phyloP scores from a whole-genome alignment of 768 basidiomycete species.

The Kwoniella europaea region DNA sequence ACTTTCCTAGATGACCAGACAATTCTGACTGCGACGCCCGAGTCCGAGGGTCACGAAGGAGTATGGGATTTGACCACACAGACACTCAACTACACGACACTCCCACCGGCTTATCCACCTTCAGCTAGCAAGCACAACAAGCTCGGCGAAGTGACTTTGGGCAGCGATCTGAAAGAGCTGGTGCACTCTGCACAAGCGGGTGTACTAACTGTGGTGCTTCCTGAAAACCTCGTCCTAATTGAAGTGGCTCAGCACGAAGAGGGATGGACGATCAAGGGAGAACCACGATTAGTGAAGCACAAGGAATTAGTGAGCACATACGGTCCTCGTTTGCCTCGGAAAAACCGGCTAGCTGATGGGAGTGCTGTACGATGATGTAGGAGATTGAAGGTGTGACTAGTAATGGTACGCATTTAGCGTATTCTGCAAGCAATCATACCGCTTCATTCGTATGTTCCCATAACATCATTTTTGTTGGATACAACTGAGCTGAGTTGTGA shows the following conservation, averaged over 20 bases:
- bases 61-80: conserved; percentile 11
- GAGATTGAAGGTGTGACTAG: not conserved
- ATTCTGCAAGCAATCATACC: not conserved
- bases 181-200: conserved; percentile 7
- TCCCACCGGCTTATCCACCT: conserved; percentile 22
- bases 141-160: not conserved
- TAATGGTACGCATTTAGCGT: conserved; percentile 7
- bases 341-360: not conserved
- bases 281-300: not conserved
- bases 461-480: not conserved
- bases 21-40: conserved; percentile 16
- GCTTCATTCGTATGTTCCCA: not conserved
- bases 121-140: not conserved
- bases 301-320: not conserved
- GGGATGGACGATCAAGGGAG: not conserved
- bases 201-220: not conserved
- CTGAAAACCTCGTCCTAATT: not conserved
- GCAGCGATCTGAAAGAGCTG: not conserved
- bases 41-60: not conserved
- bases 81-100: conserved; percentile 19
- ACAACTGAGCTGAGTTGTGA: not conserved
- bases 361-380: not conserved
- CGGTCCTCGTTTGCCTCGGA: too few relatives aligned
- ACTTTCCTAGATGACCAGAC: conserved; percentile 22
- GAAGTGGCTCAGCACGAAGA: not conserved